A percentile compares a stretch with the other conserved stretches of the same genome.
Conservation (phyloP, 1,139 yeast species). For the Meyerozyma carpophila region DNA sequence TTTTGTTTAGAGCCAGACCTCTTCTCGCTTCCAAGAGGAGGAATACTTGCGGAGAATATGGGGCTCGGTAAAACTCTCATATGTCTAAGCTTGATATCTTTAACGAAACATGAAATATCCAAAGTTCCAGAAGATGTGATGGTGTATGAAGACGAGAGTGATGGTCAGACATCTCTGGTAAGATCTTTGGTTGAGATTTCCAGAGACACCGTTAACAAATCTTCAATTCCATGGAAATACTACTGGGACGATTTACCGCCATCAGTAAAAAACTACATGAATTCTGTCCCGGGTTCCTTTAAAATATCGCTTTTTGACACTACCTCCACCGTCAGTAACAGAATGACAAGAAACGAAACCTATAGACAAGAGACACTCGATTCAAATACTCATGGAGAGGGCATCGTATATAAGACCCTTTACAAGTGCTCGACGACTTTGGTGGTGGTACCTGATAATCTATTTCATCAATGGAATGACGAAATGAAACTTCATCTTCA, state of each 20-base stretch:
- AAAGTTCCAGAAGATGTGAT: slow-evolving; percentile 34
- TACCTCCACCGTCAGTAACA: neutral
- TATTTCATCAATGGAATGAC: slow-evolving; percentile 59
- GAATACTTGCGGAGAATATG: slow-evolving; percentile 73
- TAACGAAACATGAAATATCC: slow-evolving; percentile 50
- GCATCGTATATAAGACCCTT: slow-evolving; percentile 20
- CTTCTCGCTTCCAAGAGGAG: slow-evolving; percentile 53
- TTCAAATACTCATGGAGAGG: slow-evolving; percentile 11
- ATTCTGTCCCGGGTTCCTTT: slow-evolving; percentile 40
- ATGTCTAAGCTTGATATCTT: slow-evolving; percentile 54
- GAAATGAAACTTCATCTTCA: slow-evolving; percentile 55
- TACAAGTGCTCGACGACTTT: slow-evolving; percentile 50
- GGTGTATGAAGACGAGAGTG: slow-evolving; percentile 9
- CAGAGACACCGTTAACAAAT: slow-evolving; percentile 32
- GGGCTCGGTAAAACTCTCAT: slow-evolving; percentile 70
- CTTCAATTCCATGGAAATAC: slow-evolving; percentile 55
- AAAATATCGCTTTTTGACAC: slow-evolving; percentile 19
- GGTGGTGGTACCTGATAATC: slow-evolving; percentile 60
- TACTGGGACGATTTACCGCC: slow-evolving; percentile 40
- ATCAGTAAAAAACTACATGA: slow-evolving; percentile 31
- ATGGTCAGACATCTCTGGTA: slow-evolving; percentile 3
- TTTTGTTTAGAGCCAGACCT: slow-evolving; percentile 31
- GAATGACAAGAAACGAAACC: neutral
- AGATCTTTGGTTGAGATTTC: slow-evolving; percentile 37
- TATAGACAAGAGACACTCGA: neutral